Evolutionary conservation across 139 green algal genomes (phyloP).

Genomic region (Chlorella vulgaris): DNA sequence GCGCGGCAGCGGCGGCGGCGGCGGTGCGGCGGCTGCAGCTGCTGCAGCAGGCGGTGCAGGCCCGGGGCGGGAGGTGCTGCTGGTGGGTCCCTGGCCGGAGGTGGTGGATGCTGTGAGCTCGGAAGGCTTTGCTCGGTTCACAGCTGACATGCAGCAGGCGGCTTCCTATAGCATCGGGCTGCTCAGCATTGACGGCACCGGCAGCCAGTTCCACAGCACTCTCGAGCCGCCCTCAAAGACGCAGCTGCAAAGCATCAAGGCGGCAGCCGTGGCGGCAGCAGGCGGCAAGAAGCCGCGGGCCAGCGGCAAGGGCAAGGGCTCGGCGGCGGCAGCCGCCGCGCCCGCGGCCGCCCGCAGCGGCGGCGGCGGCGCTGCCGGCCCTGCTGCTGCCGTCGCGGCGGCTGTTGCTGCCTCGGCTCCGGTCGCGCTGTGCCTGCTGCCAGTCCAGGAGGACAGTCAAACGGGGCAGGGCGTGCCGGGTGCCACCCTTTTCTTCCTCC

Average conservation of each 20-base stretch:
- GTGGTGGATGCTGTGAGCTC: background rate
- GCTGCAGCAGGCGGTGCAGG: background rate
- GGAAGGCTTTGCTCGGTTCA: background rate
- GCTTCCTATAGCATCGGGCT: slow-evolving; percentile 5
- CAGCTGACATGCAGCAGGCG: background rate
- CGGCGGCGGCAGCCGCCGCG: background rate
- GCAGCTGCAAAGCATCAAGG: slow-evolving; percentile 23
- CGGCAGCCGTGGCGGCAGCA: background rate
- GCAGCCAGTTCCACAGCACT: slow-evolving; percentile 17
- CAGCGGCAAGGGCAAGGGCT: slow-evolving; percentile 5
- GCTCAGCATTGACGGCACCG: background rate
- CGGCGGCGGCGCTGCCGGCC: background rate
- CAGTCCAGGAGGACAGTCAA: background rate
- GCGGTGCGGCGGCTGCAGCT: background rate
- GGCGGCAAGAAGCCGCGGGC: background rate
- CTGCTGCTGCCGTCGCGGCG: background rate
- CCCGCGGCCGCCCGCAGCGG: background rate
- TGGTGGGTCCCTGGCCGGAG: no score
- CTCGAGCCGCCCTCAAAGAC: slow-evolving; percentile 23
- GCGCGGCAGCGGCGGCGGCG: background rate
- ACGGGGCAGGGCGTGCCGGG: background rate
- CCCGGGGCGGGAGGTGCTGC: background rate
- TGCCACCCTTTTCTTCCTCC: slow-evolving; percentile 6
- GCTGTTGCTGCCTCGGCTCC: no score
- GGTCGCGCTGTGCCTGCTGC: slow-evolving; percentile 27